Evolutionary conservation across 2,329 filamentous ascomycete genomes (phyloP).

Genomic region (Exophiala sideris): DNA sequence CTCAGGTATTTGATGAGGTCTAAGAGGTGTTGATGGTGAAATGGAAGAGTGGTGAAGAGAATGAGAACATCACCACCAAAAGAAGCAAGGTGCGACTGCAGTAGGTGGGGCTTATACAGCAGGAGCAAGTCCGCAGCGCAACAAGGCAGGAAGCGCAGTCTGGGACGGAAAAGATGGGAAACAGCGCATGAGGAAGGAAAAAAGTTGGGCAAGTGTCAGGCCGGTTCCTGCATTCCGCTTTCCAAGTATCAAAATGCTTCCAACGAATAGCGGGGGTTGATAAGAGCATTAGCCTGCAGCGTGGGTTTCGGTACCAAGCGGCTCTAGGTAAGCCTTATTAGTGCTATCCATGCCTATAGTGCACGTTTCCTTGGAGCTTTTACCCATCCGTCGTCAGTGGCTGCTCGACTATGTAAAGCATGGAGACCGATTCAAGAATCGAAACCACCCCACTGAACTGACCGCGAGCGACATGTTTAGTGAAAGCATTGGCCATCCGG

Average conservation of each 20-base stretch:
- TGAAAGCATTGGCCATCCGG: no score
- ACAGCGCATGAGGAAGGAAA: constrained; percentile 3
- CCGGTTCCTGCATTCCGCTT: constrained; percentile 18
- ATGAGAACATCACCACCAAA: not conserved
- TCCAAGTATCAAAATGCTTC: not conserved
- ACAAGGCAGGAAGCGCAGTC: not conserved
- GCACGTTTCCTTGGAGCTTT: not conserved
- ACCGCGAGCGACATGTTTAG: no score
- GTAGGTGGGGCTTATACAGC: not conserved
- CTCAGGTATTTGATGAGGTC: not conserved
- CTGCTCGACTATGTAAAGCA: not conserved
- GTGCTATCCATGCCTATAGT: not conserved
- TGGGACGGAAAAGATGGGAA: not conserved
- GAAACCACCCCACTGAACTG: no score
- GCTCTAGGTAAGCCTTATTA: not conserved
- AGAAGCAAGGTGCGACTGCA: not conserved
- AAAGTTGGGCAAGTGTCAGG: constrained; percentile 2
- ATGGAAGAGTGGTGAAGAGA: not conserved
- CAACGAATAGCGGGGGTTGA: constrained; percentile 9
- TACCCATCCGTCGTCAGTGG: constrained; percentile 2
- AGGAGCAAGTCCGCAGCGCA: not conserved
- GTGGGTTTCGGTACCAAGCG: not conserved
- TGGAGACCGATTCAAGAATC: no score
- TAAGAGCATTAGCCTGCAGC: not conserved
- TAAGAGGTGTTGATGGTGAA: not conserved